A percentile compares a stretch with the other conserved stretches of the same genome.
Conservation (phyloP, 2,329 filamentous ascomycete species). For the Thielaviopsis punctulata region DNA sequence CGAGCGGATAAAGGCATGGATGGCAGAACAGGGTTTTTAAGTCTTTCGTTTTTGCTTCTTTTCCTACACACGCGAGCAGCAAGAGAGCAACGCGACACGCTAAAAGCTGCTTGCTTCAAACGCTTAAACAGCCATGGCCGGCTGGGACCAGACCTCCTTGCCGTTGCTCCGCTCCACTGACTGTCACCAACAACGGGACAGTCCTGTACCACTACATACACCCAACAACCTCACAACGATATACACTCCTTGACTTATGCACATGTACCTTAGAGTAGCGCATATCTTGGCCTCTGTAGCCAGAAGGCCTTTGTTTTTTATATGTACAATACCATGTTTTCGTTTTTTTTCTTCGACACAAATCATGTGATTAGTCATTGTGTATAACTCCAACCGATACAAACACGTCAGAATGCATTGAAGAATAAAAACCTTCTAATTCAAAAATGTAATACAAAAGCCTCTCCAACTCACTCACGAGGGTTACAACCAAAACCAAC, state of each 20-base stretch:
- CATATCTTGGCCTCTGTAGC: background rate
- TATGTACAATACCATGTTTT: background rate
- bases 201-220: background rate
- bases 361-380: too few species aligned
- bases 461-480: too few species aligned
- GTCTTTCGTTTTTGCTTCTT: background rate
- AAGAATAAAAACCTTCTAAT: too few species aligned
- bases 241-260: background rate
- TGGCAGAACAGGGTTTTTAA: conserved; percentile 22
- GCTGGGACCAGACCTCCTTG: background rate
- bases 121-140: too few species aligned
- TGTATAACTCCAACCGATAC: too few species aligned
- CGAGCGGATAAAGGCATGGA: conserved; percentile 15
- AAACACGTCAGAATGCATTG: too few species aligned
- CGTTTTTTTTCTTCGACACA: too few species aligned
- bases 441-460: too few species aligned
- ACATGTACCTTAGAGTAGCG: background rate
- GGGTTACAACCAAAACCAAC: background rate
- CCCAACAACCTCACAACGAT: background rate
- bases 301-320: background rate
- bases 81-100: background rate
- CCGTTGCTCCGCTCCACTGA: too few species aligned
- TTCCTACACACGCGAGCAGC: too few species aligned
- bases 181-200: background rate
- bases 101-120: too few species aligned